Conservation (phyloP, 768 basidiomycete species). For the Lentinula aciculospora region DNA sequence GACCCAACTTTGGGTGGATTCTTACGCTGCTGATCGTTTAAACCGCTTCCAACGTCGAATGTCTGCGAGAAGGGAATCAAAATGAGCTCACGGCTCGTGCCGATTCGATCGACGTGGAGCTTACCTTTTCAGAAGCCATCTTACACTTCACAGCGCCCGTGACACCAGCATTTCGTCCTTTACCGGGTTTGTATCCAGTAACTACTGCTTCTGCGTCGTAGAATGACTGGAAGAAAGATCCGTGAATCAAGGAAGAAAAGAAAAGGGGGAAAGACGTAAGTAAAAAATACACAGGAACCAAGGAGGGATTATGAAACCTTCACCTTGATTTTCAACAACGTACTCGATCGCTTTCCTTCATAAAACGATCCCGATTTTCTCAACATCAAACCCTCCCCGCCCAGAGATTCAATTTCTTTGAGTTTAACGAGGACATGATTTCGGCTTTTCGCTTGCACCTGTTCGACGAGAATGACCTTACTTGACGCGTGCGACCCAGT, state of each 20-base stretch:
- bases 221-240: slow-evolving; percentile 32
- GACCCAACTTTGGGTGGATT: slow-evolving; percentile 50
- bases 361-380: slow-evolving; percentile 46
- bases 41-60: slow-evolving; percentile 52
- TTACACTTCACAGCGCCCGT: slow-evolving; percentile 49
- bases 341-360: slow-evolving; percentile 41
- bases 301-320: background rate
- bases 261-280: background rate
- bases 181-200: slow-evolving; percentile 50
- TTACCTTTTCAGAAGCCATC: slow-evolving; percentile 58
- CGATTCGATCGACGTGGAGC: background rate
- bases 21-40: slow-evolving; percentile 47
- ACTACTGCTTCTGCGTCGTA: slow-evolving; percentile 58
- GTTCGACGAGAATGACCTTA: slow-evolving; percentile 43
- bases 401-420: slow-evolving; percentile 46
- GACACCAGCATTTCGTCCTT: slow-evolving; percentile 42
- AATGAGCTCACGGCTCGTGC: background rate
- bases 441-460: slow-evolving; percentile 36
- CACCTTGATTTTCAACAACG: slow-evolving; percentile 52
- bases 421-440: slow-evolving; percentile 50
- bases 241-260: too few relatives aligned
- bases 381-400: slow-evolving; percentile 58
- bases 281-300: background rate
- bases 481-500: slow-evolving; percentile 34
- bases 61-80: slow-evolving; percentile 25